Percentiles rank a stretch among this genome's conserved stretches.
phyloP scores from a whole-genome alignment of 306 rosid species.

The Cicer arietinum region DNA sequence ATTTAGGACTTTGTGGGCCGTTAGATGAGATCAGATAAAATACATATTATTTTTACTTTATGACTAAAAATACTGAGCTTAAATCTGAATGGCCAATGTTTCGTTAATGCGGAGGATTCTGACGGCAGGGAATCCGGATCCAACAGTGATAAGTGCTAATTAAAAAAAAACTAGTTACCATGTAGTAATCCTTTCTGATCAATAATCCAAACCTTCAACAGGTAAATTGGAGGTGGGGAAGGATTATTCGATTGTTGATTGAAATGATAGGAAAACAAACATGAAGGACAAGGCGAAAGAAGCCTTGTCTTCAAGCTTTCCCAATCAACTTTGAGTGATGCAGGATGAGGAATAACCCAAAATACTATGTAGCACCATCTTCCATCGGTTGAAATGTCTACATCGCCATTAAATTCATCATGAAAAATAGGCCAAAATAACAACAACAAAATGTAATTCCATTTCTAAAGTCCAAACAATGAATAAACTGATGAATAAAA shows the following conservation, averaged over 20 bases:
- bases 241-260: slow-evolving; percentile 49
- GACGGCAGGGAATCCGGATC: no score
- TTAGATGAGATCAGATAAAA: no score
- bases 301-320: slow-evolving; percentile 71
- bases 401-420: slow-evolving; percentile 36
- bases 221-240: slow-evolving; percentile 59
- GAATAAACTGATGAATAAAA: slow-evolving; percentile 11
- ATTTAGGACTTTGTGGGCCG: no score
- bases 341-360: slow-evolving; percentile 72
- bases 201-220: slow-evolving; percentile 71
- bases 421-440: neutral
- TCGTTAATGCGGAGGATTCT: no score
- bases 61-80: no score
- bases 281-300: slow-evolving; percentile 70
- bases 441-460: slow-evolving; percentile 16
- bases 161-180: slow-evolving; percentile 48
- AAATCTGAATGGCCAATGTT: no score
- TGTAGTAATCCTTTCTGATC: slow-evolving; percentile 76
- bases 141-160: neutral
- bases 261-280: slow-evolving; percentile 57
- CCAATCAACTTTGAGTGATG: slow-evolving; percentile 65
- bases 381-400: slow-evolving; percentile 87
- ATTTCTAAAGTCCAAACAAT: neutral
- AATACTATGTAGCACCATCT: slow-evolving; percentile 80
- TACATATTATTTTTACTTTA: no score